Conservation (phyloP, 352 stramenopile species). For the Pseudoperonospora humuli region DNA sequence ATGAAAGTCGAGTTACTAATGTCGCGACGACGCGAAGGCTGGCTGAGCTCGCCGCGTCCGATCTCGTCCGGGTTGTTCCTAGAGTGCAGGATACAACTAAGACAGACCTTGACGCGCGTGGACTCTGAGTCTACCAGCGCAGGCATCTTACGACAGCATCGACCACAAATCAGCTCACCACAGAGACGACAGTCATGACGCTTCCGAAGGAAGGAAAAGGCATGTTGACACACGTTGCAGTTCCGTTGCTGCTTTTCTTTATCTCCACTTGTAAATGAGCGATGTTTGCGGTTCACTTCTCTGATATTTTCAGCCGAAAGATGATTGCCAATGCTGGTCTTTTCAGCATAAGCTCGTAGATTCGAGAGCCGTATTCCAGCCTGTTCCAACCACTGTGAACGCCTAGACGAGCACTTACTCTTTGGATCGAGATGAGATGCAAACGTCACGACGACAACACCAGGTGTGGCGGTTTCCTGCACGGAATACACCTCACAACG, state of each 20-base stretch:
- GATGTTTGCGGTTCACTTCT: conserved; percentile 20
- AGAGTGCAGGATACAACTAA: conserved; percentile 69
- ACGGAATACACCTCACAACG: conserved; percentile 79
- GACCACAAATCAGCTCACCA: conserved; percentile 54
- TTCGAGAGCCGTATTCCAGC: conserved; percentile 46
- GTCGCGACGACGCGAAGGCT: conserved; percentile 23
- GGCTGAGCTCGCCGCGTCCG: conserved; percentile 18
- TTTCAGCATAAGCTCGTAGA: conserved; percentile 54
- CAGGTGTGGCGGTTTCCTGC: conserved; percentile 49
- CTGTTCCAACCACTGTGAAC: conserved; percentile 54
- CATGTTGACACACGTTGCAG: conserved; percentile 56
- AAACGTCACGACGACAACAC: conserved; percentile 80
- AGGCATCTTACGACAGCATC: conserved; percentile 65
- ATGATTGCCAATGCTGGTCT: conserved; percentile 58
- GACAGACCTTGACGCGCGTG: conserved; percentile 62
- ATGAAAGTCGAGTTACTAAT: conserved; percentile 60
- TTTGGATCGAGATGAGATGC: conserved; percentile 77
- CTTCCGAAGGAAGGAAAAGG: conserved; percentile 72
- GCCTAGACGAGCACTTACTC: conserved; percentile 54
- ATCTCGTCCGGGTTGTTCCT: conserved; percentile 57
- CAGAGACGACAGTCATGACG: conserved; percentile 72
- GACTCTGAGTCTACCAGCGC: conserved; percentile 54
- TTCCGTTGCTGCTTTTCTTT: conserved; percentile 35
- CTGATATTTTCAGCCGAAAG: conserved; percentile 34
- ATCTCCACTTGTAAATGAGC: conserved; percentile 33